phyloP scores from a whole-genome alignment of 345 rosid genomes.

The Rhizophora apiculata region DNA sequence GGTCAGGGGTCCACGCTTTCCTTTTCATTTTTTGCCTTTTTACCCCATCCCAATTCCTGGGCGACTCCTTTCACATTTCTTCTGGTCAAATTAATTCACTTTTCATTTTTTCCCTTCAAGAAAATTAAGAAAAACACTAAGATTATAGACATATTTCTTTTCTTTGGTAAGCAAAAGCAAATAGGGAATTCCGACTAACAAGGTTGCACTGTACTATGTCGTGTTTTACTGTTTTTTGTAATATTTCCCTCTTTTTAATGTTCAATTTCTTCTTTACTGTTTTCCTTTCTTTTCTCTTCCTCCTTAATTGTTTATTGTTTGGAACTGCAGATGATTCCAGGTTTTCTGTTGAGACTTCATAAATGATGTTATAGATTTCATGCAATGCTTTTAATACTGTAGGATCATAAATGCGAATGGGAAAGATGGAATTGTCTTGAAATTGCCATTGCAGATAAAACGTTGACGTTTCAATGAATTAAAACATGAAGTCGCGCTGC shows the following conservation, averaged over 20 bases:
- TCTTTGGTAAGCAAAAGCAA: neutral
- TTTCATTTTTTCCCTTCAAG: neutral
- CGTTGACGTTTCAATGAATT: neutral
- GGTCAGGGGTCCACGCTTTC: constrained; percentile 42
- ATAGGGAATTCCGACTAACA: too few species aligned
- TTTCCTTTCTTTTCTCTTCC: neutral
- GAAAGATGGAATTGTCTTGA: neutral
- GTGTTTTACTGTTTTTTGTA: too few species aligned
- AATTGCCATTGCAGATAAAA: neutral
- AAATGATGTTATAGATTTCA: neutral
- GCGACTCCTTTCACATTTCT: constrained; percentile 1
- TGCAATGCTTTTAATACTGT: constrained; percentile 2
- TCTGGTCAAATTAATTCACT: constrained; percentile 25
- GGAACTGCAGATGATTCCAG: neutral
- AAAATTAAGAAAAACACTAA: too few species aligned
- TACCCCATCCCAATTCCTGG: constrained; percentile 29
- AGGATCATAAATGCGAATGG: neutral
- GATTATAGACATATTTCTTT: neutral
- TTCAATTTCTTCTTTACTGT: neutral
- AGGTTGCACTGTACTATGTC: too few species aligned
- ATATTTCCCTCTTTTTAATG: neutral
- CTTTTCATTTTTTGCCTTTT: constrained; percentile 21
- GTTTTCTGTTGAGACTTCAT: constrained; percentile 3
- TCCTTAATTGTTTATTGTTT: neutral
- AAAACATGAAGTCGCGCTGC: too few species aligned